Percentiles rank a stretch among this genome's conserved stretches.
These are phyloP conservation scores for Colletotrichum gigasporum DNA, from an alignment of 2,329 filamentous ascomycete genomes.

Conservation along the genomic window DNA sequence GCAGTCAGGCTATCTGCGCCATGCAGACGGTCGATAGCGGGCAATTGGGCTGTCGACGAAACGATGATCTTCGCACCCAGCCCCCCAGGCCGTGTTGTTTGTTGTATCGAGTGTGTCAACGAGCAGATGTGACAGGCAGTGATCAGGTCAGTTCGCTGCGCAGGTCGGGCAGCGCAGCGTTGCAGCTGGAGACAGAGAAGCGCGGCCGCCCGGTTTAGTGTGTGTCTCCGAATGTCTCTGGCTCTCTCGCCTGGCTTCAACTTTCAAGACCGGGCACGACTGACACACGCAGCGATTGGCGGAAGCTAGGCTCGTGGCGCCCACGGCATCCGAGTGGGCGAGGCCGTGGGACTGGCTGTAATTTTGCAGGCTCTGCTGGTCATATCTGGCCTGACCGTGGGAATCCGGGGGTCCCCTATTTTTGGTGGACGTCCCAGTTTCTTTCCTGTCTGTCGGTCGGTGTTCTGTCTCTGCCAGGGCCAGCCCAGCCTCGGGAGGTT, in stretches of 20 bases:
- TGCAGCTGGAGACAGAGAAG: constrained; percentile 6
- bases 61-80: constrained; percentile 29
- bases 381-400: not conserved
- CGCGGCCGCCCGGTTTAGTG: constrained; percentile 2
- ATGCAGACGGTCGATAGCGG: constrained; percentile 30
- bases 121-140: constrained; percentile 9
- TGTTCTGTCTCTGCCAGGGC: not conserved
- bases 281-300: constrained; percentile 4
- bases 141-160: not conserved
- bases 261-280: not conserved
- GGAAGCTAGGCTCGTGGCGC: constrained; percentile 10
- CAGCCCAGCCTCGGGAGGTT: constrained; percentile 7
- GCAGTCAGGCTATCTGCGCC: constrained; percentile 13
- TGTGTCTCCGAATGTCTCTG: constrained; percentile 1
- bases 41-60: constrained; percentile 23
- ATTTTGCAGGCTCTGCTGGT: constrained; percentile 7
- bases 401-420: constrained; percentile 24
- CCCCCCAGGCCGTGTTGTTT: constrained; percentile 3
- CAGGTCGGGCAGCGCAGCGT: constrained; percentile 4
- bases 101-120: constrained; percentile 4
- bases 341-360: not conserved
- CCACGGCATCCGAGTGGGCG: not conserved
- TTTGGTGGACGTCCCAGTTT: constrained; percentile 6
- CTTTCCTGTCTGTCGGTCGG: not conserved
- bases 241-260: not conserved